A percentile compares a stretch with the other conserved stretches of the same genome.
Evolutionary conservation across 2,329 filamentous ascomycete species (phyloP).

Genomic region (Aspergillus brasiliensis): DNA sequence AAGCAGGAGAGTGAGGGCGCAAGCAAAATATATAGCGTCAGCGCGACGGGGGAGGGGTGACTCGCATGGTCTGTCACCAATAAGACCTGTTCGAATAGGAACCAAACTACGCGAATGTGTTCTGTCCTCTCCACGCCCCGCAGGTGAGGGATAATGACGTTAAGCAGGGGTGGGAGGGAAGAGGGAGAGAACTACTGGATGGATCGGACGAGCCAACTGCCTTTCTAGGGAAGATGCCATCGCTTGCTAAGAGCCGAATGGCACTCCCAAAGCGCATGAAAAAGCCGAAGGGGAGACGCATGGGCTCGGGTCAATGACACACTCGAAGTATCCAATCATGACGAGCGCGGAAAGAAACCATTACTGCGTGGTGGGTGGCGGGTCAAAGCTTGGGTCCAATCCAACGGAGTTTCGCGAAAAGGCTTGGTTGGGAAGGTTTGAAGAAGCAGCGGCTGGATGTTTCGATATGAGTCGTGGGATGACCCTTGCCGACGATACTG

Average conservation of each 20-base stretch:
- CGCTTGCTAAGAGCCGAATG: background rate
- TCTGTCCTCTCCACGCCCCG: background rate
- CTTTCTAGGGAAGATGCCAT: background rate
- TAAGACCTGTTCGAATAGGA: background rate
- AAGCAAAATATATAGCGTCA: background rate
- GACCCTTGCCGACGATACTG: constrained; percentile 3
- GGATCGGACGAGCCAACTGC: background rate
- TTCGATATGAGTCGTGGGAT: background rate
- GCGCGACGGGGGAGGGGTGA: background rate
- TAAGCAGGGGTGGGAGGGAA: background rate
- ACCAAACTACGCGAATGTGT: background rate
- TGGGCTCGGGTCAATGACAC: background rate
- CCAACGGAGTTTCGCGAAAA: constrained; percentile 7
- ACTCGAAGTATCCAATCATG: constrained; percentile 4
- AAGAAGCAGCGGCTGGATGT: background rate
- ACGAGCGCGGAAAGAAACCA: constrained; percentile 3
- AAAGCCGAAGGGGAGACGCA: background rate
- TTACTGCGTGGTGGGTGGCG: constrained; percentile 4
- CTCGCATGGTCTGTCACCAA: background rate
- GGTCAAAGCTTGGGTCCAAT: constrained; percentile 11
- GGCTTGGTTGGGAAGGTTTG: constrained; percentile 2
- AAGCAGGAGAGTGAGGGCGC: background rate
- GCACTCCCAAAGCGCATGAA: background rate
- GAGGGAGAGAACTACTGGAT: background rate
- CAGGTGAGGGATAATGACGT: background rate